Percentiles rank a stretch among this genome's conserved stretches.
These are phyloP conservation scores for Vitis rotundifolia DNA, from an alignment of 164 flowering plant genomes.

Conservation along the genomic window DNA sequence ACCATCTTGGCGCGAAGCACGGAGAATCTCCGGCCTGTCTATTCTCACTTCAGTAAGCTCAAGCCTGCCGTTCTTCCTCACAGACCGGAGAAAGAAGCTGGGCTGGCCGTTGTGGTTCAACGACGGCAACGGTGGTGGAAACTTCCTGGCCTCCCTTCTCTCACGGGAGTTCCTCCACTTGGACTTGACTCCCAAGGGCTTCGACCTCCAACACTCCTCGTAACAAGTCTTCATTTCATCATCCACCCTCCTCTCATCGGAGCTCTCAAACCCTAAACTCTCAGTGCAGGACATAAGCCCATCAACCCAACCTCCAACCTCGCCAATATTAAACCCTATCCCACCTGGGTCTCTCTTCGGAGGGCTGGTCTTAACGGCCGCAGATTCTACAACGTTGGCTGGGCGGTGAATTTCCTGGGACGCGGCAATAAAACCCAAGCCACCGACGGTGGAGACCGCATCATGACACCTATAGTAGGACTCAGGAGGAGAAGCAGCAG, in stretches of 20 bases:
- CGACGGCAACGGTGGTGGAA: constrained; percentile 61
- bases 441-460: not conserved
- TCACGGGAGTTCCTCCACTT: constrained; percentile 7
- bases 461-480: not conserved
- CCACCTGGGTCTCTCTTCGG: constrained; percentile 24
- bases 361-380: constrained; percentile 3
- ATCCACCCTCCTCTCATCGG: constrained; percentile 33
- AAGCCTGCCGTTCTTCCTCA: constrained; percentile 55
- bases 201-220: not conserved
- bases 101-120: constrained; percentile 43
- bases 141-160: constrained; percentile 25
- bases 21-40: constrained; percentile 44
- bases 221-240: constrained; percentile 10
- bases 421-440: constrained; percentile 16
- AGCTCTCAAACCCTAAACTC: constrained; percentile 68
- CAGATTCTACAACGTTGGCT: constrained; percentile 11
- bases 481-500: not conserved
- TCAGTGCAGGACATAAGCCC: constrained; percentile 63
- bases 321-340: constrained; percentile 29
- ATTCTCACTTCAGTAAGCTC: constrained; percentile 45
- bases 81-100: constrained; percentile 42
- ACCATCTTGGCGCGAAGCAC: constrained; percentile 47
- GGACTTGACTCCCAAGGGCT: not conserved
- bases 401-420: not conserved
- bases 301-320: constrained; percentile 27